Evolutionary conservation across 2,329 filamentous ascomycete genomes (phyloP).

Genomic region (Scedosporium apiospermum): DNA sequence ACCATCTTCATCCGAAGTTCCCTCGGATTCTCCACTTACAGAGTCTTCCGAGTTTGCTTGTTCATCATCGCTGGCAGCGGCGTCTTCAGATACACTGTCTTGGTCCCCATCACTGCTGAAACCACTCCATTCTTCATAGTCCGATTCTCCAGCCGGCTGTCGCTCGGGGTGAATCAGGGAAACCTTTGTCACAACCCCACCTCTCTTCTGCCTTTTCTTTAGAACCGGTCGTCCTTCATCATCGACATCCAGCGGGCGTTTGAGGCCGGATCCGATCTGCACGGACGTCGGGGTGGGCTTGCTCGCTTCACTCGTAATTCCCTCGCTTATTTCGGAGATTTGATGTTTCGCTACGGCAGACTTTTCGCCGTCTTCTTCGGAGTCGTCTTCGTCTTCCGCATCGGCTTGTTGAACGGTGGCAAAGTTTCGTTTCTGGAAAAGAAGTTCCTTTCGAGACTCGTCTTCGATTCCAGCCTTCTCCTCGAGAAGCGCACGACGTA

Average conservation of each 20-base stretch:
- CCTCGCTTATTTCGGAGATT: background rate
- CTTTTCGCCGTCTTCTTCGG: constrained; percentile 16
- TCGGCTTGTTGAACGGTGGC: constrained; percentile 3
- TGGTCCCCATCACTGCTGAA: constrained; percentile 43
- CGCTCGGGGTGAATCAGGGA: constrained; percentile 32
- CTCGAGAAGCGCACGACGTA: constrained; percentile 55
- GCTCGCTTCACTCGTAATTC: background rate
- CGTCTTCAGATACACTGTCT: constrained; percentile 14
- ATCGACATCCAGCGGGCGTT: constrained; percentile 74
- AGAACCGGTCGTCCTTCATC: constrained; percentile 73
- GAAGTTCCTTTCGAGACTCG: constrained; percentile 37
- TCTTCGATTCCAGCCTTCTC: constrained; percentile 52
- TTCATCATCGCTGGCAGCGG: constrained; percentile 11
- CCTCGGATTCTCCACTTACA: constrained; percentile 11
- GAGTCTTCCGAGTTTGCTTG: constrained; percentile 10
- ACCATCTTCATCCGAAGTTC: constrained; percentile 15
- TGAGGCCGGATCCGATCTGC: constrained; percentile 65
- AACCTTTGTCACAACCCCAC: constrained; percentile 48
- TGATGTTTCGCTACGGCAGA: constrained; percentile 10
- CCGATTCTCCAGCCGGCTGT: constrained; percentile 25
- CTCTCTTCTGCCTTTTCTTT: constrained; percentile 68
- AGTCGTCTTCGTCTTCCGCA: constrained; percentile 21
- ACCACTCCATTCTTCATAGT: constrained; percentile 50
- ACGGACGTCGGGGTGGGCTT: constrained; percentile 6
- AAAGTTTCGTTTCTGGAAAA: constrained; percentile 33